Evolutionary conservation across 176 grass and related monocot species (phyloP).

Genomic region (Zoysia japonica): DNA sequence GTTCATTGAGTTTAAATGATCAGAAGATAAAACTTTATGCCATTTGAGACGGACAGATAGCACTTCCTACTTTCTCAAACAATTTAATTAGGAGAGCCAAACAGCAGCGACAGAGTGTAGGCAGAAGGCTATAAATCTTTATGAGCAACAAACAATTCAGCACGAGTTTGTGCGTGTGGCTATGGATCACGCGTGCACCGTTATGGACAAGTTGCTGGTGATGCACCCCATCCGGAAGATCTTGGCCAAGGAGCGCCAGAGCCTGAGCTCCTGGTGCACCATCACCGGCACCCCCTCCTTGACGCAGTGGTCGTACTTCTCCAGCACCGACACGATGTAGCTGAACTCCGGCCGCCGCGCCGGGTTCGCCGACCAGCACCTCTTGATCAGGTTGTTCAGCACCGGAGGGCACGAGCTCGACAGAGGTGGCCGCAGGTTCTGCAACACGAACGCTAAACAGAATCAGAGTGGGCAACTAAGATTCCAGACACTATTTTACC

Average conservation of each 20-base stretch:
- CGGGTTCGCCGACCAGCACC: slow-evolving; percentile 84
- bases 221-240: slow-evolving; percentile 78
- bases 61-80: slow-evolving; percentile 3
- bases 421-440: slow-evolving; percentile 87
- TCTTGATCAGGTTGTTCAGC: slow-evolving; percentile 87
- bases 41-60: neutral
- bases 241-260: slow-evolving; percentile 60
- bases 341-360: slow-evolving; percentile 86
- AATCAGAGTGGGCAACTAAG: neutral
- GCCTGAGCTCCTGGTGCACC: slow-evolving; percentile 73
- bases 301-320: slow-evolving; percentile 91
- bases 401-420: slow-evolving; percentile 72
- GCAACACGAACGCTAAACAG: neutral
- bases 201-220: slow-evolving; percentile 57
- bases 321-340: slow-evolving; percentile 88
- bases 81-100: slow-evolving; percentile 10
- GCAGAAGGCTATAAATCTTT: neutral
- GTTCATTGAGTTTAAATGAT: slow-evolving; percentile 23
- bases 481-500: too few relatives aligned
- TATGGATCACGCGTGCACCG: slow-evolving; percentile 35
- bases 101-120: neutral
- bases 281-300: slow-evolving; percentile 75
- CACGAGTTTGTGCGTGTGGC: slow-evolving; percentile 23
- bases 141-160: slow-evolving; percentile 1
- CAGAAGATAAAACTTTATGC: slow-evolving; percentile 16